phyloP scores from a whole-genome alignment of 2,329 filamentous ascomycete species.

The Aspergillus jensenii region DNA sequence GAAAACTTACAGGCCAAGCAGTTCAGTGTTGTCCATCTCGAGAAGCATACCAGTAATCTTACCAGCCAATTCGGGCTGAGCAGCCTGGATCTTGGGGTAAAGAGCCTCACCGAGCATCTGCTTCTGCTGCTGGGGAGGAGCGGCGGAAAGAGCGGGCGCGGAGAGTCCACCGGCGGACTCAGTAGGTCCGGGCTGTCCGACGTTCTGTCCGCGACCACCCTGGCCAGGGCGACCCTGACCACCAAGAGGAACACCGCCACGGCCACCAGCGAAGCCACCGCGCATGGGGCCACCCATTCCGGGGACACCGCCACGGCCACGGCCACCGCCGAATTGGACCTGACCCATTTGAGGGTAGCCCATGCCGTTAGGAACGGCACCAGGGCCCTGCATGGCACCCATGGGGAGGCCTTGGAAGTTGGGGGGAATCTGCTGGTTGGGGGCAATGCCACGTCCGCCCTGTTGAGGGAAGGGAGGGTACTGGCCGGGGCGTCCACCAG shows the following conservation, averaged over 20 bases:
- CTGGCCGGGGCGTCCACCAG: conserved; percentile 79
- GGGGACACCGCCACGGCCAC: conserved; percentile 65
- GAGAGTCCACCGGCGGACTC: conserved; percentile 47
- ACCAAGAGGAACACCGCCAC: conserved; percentile 44
- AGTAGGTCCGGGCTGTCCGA: conserved; percentile 37
- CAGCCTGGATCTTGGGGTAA: conserved; percentile 95
- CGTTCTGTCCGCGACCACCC: conserved; percentile 43
- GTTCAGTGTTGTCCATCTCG: conserved; percentile 97
- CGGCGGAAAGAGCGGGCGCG: conserved; percentile 51
- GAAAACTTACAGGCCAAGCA: conserved; percentile 85
- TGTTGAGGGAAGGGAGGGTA: conserved; percentile 84
- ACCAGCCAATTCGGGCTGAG: conserved; percentile 93
- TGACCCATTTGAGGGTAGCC: conserved; percentile 78
- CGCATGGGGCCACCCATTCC: conserved; percentile 59
- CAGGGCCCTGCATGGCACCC: conserved; percentile 60
- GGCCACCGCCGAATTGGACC: conserved; percentile 69
- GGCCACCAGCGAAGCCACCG: conserved; percentile 45
- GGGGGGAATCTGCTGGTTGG: conserved; percentile 81
- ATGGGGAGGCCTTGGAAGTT: conserved; percentile 74
- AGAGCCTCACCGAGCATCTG: conserved; percentile 97
- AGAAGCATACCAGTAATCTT: conserved; percentile 99
- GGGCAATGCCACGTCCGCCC: conserved; percentile 80
- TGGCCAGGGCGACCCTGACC: conserved; percentile 43
- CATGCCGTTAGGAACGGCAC: conserved; percentile 73
- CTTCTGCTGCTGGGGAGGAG: conserved; percentile 80